phyloP scores from a whole-genome alignment of 768 basidiomycete genomes.

The Lactifluus pinguis region DNA sequence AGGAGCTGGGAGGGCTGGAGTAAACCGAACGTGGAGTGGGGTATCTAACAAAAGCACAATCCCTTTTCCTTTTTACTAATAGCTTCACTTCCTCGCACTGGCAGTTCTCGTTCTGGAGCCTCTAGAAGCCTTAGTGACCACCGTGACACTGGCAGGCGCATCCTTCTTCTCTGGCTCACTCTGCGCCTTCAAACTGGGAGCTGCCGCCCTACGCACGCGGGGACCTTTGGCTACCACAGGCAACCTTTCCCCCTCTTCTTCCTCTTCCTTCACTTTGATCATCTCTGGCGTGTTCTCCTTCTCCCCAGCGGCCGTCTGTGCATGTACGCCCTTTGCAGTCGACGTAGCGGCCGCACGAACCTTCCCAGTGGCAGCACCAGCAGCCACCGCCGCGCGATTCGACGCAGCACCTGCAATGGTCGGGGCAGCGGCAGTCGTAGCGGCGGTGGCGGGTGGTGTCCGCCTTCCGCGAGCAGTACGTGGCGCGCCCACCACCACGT shows the following conservation, averaged over 20 bases:
- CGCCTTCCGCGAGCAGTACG: slow-evolving; percentile 19
- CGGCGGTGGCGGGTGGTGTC: slow-evolving; percentile 10
- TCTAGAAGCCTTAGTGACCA: slow-evolving; percentile 13
- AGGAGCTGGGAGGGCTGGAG: too few relatives aligned
- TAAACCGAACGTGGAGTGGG: too few relatives aligned
- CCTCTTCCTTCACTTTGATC: slow-evolving; percentile 9
- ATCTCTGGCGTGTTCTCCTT: slow-evolving; percentile 31
- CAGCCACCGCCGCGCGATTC: neutral
- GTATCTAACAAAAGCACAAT: too few relatives aligned
- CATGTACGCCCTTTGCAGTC: neutral
- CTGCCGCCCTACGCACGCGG: slow-evolving; percentile 8
- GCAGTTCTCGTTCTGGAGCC: slow-evolving; percentile 17
- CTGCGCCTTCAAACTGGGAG: slow-evolving; percentile 7
- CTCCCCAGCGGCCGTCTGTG: slow-evolving; percentile 3
- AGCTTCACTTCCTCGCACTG: slow-evolving; percentile 12
- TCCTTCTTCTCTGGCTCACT: slow-evolving; percentile 18
- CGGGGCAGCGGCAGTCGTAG: neutral
- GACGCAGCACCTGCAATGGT: slow-evolving; percentile 5
- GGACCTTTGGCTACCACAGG: neutral
- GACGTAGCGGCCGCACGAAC: slow-evolving; percentile 4
- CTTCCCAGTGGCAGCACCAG: neutral
- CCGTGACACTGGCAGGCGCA: neutral
- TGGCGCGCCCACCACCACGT: neutral
- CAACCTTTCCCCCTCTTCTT: slow-evolving; percentile 7
- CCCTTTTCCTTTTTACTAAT: too few relatives aligned